phyloP scores from a whole-genome alignment of 2,329 filamentous ascomycete species.

The Pseudocercospora eumusae region DNA sequence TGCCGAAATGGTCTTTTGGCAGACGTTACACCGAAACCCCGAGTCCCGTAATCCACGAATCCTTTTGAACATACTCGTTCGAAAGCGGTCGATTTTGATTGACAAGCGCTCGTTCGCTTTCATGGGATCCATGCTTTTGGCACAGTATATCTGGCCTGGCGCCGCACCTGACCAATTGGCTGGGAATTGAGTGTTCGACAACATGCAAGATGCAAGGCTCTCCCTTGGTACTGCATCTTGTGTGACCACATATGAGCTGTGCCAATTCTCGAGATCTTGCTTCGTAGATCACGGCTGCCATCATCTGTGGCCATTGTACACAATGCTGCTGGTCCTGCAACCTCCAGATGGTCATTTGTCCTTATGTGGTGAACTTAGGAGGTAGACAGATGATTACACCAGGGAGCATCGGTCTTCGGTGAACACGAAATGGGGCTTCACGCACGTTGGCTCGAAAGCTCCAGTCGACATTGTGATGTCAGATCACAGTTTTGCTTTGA shows the following conservation, averaged over 20 bases:
- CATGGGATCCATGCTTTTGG: neutral
- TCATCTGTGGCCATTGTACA: neutral
- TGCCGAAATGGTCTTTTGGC: neutral
- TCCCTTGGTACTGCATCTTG: neutral
- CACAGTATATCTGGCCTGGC: neutral
- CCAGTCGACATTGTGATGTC: neutral
- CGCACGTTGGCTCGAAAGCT: neutral
- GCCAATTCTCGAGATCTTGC: neutral
- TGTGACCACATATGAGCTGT: neutral
- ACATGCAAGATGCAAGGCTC: neutral
- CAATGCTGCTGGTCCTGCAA: neutral
- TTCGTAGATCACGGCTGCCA: slow-evolving; percentile 1
- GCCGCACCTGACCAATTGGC: neutral
- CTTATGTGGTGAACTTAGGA: neutral
- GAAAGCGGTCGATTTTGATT: neutral
- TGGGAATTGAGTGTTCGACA: neutral
- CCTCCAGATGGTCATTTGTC: neutral
- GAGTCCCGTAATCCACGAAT: neutral
- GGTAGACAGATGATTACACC: neutral
- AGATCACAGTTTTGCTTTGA: slow-evolving; percentile 38
- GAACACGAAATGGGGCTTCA: too few relatives aligned
- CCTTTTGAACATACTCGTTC: neutral
- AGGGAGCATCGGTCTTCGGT: neutral
- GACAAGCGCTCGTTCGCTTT: neutral
- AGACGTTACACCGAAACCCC: neutral